Evolutionary conservation across 2,329 filamentous ascomycete genomes (phyloP).

Genomic region (Exophiala aquamarina): DNA sequence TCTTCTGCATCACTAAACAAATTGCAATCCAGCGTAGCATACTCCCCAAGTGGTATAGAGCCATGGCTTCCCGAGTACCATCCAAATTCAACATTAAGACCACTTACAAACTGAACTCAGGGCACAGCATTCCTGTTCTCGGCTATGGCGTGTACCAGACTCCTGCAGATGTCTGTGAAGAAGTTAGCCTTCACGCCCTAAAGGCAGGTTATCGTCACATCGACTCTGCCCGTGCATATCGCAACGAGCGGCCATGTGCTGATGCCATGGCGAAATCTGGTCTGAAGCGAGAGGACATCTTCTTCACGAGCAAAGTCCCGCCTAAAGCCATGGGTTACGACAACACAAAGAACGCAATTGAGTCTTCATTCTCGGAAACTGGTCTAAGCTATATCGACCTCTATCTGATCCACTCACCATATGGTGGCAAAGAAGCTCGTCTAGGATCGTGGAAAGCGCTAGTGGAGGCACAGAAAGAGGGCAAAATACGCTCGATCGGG

Average conservation of each 20-base stretch:
- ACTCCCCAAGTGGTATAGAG: neutral
- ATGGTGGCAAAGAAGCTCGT: constrained; percentile 50
- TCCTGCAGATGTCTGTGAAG: constrained; percentile 57
- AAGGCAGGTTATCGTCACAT: constrained; percentile 60
- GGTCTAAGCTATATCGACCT: constrained; percentile 41
- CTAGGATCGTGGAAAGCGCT: constrained; percentile 56
- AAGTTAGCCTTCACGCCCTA: constrained; percentile 58
- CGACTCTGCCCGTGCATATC: constrained; percentile 59
- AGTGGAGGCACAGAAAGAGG: constrained; percentile 52
- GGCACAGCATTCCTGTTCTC: constrained; percentile 39
- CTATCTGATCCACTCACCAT: constrained; percentile 53
- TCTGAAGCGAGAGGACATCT: constrained; percentile 56
- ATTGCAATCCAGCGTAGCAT: too few species aligned
- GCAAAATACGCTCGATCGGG: constrained; percentile 54
- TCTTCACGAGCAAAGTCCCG: constrained; percentile 64
- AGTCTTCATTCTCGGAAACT: constrained; percentile 25
- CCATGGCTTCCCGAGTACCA: constrained; percentile 18
- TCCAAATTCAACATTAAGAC: constrained; percentile 27
- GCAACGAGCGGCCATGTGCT: constrained; percentile 57
- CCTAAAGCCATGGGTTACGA: constrained; percentile 59
- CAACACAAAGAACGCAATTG: constrained; percentile 51
- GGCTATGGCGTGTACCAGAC: constrained; percentile 46
- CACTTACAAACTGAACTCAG: constrained; percentile 40
- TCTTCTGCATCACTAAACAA: too few species aligned
- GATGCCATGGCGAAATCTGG: constrained; percentile 53